Evolutionary conservation across 139 green algal genomes (phyloP).

Genomic region (Astrephomene gubernaculifera): DNA sequence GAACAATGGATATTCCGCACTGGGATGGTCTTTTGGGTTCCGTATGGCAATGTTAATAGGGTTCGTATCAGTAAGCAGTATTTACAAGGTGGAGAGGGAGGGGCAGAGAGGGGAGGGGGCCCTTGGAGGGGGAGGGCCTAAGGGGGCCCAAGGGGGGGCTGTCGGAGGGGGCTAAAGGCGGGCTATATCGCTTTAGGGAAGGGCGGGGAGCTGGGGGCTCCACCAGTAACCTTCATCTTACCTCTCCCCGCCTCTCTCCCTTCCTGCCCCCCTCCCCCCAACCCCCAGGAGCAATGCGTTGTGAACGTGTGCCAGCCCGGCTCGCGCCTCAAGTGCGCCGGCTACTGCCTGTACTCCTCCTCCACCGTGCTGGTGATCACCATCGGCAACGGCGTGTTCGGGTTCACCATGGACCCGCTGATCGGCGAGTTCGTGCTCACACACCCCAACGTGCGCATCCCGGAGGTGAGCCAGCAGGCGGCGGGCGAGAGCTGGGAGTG

Average conservation of each 20-base stretch:
- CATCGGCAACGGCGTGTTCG: constrained; percentile 92
- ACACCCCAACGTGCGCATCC: constrained; percentile 85
- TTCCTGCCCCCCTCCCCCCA: background rate
- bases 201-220: no score
- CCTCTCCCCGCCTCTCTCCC: background rate
- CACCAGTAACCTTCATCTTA: background rate
- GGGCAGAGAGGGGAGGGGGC: no score
- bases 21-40: no score
- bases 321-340: constrained; percentile 86
- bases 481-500: background rate
- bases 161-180: no score
- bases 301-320: constrained; percentile 95
- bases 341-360: constrained; percentile 97
- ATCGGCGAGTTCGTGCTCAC: constrained; percentile 94
- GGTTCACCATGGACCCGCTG: constrained; percentile 93
- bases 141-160: no score
- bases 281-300: constrained; percentile 83
- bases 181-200: no score
- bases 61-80: no score
- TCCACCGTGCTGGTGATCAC: constrained; percentile 94
- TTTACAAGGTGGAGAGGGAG: no score
- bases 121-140: no score
- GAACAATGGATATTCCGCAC: no score
- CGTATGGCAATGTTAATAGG: no score
- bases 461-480: constrained; percentile 55